These are phyloP conservation scores for Trichomonascaceae sp. DNA, from an alignment of 1,139 yeast genomes.

Conservation along the genomic window DNA sequence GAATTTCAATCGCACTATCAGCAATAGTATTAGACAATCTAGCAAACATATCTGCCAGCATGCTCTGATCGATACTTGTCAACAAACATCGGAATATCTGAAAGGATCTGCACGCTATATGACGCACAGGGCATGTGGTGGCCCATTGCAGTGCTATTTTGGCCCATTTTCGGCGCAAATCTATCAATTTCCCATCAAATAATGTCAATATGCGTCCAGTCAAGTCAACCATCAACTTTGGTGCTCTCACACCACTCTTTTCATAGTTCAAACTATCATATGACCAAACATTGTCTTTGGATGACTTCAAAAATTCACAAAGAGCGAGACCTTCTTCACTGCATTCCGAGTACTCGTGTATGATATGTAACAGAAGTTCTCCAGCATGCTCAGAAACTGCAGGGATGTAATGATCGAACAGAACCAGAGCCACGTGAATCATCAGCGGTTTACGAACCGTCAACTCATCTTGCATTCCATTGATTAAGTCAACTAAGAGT, in stretches of 20 bases:
- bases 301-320: constrained; percentile 12
- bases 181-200: constrained; percentile 43
- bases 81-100: constrained; percentile 82
- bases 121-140: constrained; percentile 94
- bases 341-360: constrained; percentile 56
- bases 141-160: constrained; percentile 86
- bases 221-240: constrained; percentile 77
- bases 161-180: constrained; percentile 77
- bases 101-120: constrained; percentile 92
- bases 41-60: constrained; percentile 92
- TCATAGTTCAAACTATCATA: constrained; percentile 81
- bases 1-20: constrained; percentile 83
- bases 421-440: constrained; percentile 71
- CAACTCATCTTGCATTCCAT: constrained; percentile 37
- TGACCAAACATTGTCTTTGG: constrained; percentile 50
- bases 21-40: constrained; percentile 89
- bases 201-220: constrained; percentile 59
- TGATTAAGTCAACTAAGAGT: constrained; percentile 71
- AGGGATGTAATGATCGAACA: constrained; percentile 80
- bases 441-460: constrained; percentile 56
- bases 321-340: constrained; percentile 41
- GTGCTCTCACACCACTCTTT: constrained; percentile 78
- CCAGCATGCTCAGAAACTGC: constrained; percentile 83
- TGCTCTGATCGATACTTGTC: constrained; percentile 71
- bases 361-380: constrained; percentile 64